These are phyloP conservation scores for Cryphonectria naterciae DNA, from an alignment of 2,329 filamentous ascomycete genomes.

Conservation along the genomic window DNA sequence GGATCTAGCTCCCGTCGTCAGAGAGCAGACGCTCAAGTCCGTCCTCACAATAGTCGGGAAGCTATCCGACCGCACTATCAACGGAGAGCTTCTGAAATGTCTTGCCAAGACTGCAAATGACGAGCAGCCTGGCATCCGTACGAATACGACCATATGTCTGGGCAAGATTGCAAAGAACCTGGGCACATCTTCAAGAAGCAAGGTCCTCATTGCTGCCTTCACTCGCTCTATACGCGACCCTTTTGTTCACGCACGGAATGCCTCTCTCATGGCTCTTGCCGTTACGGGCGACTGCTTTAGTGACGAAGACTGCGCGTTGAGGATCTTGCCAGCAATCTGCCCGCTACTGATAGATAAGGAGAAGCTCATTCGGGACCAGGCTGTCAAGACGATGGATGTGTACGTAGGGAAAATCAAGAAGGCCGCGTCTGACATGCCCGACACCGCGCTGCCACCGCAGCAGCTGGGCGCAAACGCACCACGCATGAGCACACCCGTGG, in stretches of 20 bases:
- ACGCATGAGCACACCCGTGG: constrained; percentile 79
- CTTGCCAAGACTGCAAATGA: constrained; percentile 97
- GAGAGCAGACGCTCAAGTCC: constrained; percentile 95
- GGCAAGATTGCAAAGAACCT: constrained; percentile 95
- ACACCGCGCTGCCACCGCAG: constrained; percentile 71
- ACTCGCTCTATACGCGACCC: constrained; percentile 87
- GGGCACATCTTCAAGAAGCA: constrained; percentile 75
- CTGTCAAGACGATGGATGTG: constrained; percentile 83
- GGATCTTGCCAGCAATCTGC: constrained; percentile 82
- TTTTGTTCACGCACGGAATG: constrained; percentile 92
- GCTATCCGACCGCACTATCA: constrained; percentile 88
- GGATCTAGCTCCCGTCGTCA: constrained; percentile 84
- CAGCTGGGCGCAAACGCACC: constrained; percentile 61
- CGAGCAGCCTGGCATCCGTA: constrained; percentile 94
- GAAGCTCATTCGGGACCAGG: constrained; percentile 90
- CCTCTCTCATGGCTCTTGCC: constrained; percentile 80
- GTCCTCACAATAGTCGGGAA: constrained; percentile 87
- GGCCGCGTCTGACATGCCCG: constrained; percentile 75
- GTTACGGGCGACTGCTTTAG: constrained; percentile 85
- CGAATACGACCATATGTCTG: constrained; percentile 96
- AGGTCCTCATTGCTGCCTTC: constrained; percentile 93
- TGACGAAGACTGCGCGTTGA: constrained; percentile 85
- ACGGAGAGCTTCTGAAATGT: constrained; percentile 88
- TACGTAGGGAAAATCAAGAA: constrained; percentile 86
- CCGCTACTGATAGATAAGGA: constrained; percentile 91